These are phyloP conservation scores for Trichoderma harzianum DNA, from an alignment of 2,329 filamentous ascomycete genomes.

Conservation along the genomic window DNA sequence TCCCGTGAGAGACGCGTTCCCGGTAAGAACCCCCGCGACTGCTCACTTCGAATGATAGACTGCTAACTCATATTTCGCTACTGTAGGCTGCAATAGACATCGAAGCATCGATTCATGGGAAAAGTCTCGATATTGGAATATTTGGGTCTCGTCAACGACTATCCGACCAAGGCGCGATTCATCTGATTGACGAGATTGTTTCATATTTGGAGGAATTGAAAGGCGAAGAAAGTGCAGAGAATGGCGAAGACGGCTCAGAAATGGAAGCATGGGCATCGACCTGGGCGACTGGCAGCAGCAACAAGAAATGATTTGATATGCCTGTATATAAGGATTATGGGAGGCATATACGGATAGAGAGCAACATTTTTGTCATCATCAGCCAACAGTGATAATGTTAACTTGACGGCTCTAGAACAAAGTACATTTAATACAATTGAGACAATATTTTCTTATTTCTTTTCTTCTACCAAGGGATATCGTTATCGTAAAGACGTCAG, in stretches of 20 bases:
- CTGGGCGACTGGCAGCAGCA: not conserved
- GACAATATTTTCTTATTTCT: not conserved
- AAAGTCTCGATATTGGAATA: constrained; percentile 38
- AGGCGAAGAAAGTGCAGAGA: no score
- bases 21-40: constrained; percentile 26
- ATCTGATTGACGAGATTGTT: constrained; percentile 28
- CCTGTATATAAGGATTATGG: not conserved
- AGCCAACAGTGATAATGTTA: not conserved
- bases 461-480: not conserved
- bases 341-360: not conserved
- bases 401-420: not conserved
- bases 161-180: constrained; percentile 26
- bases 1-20: constrained; percentile 25
- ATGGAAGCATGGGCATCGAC: not conserved
- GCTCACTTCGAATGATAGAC: no score
- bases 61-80: not conserved
- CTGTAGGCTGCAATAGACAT: constrained; percentile 40
- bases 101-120: constrained; percentile 35
- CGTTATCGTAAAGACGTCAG: not conserved
- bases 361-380: not conserved
- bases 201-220: constrained; percentile 19
- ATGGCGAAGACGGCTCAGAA: not conserved
- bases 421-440: not conserved
- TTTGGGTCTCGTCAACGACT: constrained; percentile 35
- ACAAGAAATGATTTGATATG: not conserved